Conservation (phyloP, 805 yeast species). For the Naumovozyma dairenensis region DNA sequence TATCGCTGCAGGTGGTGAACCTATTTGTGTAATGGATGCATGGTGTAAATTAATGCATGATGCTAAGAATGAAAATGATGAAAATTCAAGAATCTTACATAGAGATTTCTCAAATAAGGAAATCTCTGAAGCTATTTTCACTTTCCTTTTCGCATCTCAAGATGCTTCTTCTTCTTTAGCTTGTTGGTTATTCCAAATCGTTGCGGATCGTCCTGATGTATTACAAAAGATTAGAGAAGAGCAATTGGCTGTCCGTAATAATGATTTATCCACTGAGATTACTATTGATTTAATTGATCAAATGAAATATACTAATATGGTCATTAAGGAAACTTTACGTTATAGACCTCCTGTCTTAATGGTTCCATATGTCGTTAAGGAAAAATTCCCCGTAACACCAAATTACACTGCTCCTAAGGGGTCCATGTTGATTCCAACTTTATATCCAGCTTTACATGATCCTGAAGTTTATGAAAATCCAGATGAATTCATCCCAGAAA, state of each 20-base stretch:
- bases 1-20: slow-evolving; percentile 66
- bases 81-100: slow-evolving; percentile 48
- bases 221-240: slow-evolving; percentile 81
- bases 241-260: slow-evolving; percentile 72
- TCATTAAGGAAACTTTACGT: slow-evolving; percentile 85
- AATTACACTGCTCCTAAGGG: slow-evolving; percentile 93
- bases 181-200: slow-evolving; percentile 95
- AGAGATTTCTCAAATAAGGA: slow-evolving; percentile 85
- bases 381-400: slow-evolving; percentile 72
- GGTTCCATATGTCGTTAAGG: slow-evolving; percentile 94
- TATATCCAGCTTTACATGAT: slow-evolving; percentile 93
- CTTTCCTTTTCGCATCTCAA: slow-evolving; percentile 94
- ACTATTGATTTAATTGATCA: slow-evolving; percentile 65
- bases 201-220: slow-evolving; percentile 92
- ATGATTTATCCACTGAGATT: slow-evolving; percentile 56
- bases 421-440: slow-evolving; percentile 90
- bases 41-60: slow-evolving; percentile 85
- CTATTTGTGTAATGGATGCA: slow-evolving; percentile 88
- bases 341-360: slow-evolving; percentile 95
- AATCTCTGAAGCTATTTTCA: slow-evolving; percentile 92
- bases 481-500: slow-evolving; percentile 88
- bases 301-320: slow-evolving; percentile 84
- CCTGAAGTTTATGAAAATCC: slow-evolving; percentile 95
- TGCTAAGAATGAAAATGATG: slow-evolving; percentile 40
- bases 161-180: slow-evolving; percentile 96